Conservation (phyloP, 2,329 filamentous ascomycete genomes). For the Exophiala bonariae region DNA sequence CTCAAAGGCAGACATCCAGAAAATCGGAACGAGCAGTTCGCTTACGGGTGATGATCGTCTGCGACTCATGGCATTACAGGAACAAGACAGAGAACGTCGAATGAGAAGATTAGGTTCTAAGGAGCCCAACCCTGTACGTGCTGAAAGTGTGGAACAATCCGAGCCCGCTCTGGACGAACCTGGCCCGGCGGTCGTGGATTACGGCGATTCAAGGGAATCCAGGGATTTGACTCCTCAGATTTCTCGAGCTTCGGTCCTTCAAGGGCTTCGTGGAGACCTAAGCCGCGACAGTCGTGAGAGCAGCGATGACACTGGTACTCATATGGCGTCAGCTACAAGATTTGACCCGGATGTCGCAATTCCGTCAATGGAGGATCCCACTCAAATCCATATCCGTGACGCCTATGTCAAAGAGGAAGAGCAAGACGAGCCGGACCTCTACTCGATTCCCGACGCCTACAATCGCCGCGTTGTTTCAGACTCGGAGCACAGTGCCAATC, state of each 20-base stretch:
- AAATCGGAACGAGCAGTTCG: constrained; percentile 69
- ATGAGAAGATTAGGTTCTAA: constrained; percentile 60
- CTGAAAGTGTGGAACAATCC: constrained; percentile 32
- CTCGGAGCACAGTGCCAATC: constrained; percentile 26
- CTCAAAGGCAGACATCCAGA: constrained; percentile 76
- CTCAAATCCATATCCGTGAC: constrained; percentile 39
- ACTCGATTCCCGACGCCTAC: constrained; percentile 68
- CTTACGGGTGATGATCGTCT: constrained; percentile 86
- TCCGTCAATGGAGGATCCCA: constrained; percentile 72
- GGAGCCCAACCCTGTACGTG: constrained; percentile 40
- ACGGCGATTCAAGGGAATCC: too few species aligned
- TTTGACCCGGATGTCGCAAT: constrained; percentile 89
- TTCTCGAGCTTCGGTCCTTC: constrained; percentile 88
- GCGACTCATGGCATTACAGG: constrained; percentile 76
- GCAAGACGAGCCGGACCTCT: constrained; percentile 64
- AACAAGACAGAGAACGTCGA: constrained; percentile 67
- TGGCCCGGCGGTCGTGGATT: constrained; percentile 57
- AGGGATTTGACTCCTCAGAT: constrained; percentile 57
- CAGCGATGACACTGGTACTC: constrained; percentile 47
- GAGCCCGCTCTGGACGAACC: constrained; percentile 28
- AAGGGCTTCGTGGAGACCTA: constrained; percentile 66
- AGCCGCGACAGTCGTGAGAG: constrained; percentile 52
- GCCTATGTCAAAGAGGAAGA: constrained; percentile 67
- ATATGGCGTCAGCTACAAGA: background rate
- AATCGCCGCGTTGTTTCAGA: constrained; percentile 46